A percentile compares a stretch with the other conserved stretches of the same genome.
Conservation (phyloP, 495 filamentous ascomycete genomes). For the Aspergillus bridgeri region DNA sequence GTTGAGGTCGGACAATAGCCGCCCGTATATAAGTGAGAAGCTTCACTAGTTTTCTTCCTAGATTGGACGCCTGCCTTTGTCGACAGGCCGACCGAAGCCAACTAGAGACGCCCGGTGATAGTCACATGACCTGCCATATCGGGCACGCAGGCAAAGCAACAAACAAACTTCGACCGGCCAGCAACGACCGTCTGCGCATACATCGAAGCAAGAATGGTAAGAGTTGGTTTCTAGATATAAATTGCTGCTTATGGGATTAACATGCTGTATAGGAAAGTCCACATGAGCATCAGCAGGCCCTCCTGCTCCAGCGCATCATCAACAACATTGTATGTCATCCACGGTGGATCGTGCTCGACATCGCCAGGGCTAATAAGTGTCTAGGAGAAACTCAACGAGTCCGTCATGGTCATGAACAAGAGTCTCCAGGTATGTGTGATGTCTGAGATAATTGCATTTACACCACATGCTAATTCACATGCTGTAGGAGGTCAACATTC, state of each 20-base stretch:
- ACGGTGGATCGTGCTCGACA: background rate
- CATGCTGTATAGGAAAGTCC: constrained; percentile 71
- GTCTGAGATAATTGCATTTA: background rate
- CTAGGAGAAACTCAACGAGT: constrained; percentile 97
- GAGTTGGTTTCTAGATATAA: background rate
- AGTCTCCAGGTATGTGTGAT: constrained; percentile 67
- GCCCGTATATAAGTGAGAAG: background rate
- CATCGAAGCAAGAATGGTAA: constrained; percentile 18
- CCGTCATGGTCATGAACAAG: constrained; percentile 87
- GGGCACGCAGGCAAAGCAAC: background rate
- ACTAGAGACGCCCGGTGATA: background rate
- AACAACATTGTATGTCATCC: constrained; percentile 76
- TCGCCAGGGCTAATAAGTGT: constrained; percentile 1
- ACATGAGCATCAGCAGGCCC: constrained; percentile 94
- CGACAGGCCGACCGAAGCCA: background rate
- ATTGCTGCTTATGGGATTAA: background rate
- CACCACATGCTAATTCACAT: background rate
- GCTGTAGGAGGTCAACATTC: constrained; percentile 85
- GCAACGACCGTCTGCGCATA: background rate
- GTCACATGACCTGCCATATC: background rate
- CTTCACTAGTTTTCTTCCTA: background rate
- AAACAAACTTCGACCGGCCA: constrained; percentile 17
- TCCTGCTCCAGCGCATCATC: constrained; percentile 91
- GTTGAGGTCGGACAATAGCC: background rate
- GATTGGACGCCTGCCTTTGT: background rate